Conservation (phyloP, 441 rosid species). For the Sinapis alba region DNA sequence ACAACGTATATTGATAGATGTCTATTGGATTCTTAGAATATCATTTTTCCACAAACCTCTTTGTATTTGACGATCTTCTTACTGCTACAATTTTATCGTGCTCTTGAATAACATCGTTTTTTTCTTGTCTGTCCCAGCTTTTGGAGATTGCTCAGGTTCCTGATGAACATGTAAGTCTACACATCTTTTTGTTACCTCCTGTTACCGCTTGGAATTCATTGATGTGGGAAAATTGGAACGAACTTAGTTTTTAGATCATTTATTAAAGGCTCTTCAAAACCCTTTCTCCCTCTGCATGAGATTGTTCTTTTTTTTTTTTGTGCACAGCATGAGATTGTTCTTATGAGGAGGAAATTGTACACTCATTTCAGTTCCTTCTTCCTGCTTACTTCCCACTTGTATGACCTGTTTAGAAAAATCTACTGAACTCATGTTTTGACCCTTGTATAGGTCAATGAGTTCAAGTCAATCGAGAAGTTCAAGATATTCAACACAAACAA, state of each 20-base stretch:
- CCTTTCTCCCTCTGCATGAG: background rate
- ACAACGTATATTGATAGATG: too few relatives aligned
- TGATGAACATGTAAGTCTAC: conserved; percentile 73
- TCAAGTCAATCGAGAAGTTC: conserved; percentile 69
- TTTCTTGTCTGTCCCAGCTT: background rate
- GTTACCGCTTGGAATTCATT: conserved; percentile 4
- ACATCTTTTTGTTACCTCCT: conserved; percentile 9
- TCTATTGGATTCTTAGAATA: background rate
- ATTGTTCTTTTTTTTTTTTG: too few relatives aligned
- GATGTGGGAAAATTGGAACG: background rate
- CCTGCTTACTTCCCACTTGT: conserved; percentile 12
- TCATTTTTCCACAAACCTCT: background rate
- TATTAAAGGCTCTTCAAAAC: background rate
- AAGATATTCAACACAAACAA: conserved; percentile 9
- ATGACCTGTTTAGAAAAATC: background rate
- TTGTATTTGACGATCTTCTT: conserved; percentile 6
- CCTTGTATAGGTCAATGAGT: conserved; percentile 72
- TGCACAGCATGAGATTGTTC: too few relatives aligned
- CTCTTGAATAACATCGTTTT: conserved; percentile 12
- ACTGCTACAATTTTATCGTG: conserved; percentile 6
- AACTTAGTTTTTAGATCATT: background rate
- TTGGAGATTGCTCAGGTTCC: too few relatives aligned
- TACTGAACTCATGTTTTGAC: conserved; percentile 7
- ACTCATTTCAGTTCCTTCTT: background rate
- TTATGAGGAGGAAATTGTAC: conserved; percentile 1